Evolutionary conservation across 2,329 filamentous ascomycete genomes (phyloP), one percentile per base, ranked within the genome.

Genomic region (Penicillium sp.): DNA sequence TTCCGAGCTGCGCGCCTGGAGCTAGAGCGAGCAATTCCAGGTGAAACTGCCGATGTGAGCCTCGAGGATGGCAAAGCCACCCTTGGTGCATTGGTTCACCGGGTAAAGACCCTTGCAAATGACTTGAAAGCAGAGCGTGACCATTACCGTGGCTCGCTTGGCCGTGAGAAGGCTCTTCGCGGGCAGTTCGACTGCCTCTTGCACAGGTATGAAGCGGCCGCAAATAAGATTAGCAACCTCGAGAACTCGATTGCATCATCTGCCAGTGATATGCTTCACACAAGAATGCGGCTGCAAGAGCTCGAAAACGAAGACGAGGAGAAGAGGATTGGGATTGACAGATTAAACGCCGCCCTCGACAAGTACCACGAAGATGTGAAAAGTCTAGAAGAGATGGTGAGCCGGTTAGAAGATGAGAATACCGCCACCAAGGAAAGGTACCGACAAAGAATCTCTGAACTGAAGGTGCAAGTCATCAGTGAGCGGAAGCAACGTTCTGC

Each of bases 351-450:
- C 33, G 77, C 79, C 11, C 70, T 82, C 10, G 71, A 75, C 40
- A 78, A 75, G 50, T 82, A 82, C 60, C 75, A 74, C 27, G 61
- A 71, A 24, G 80, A 82, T 55, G 71, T 79, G 39, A 76, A 73
- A 55, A 69, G 71, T 22, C 69, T 81, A 2, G 79, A 82, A 64
- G 58, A 66, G 9, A 69, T 82, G 11, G 74, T 82, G 50, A 72
- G 67, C 13, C 66, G 70, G 35, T 64, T 80, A 22, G 80, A 82
- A 59, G 66, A 70, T 9, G 74, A 80, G 35, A 75, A 76, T 36
- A 54, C 65, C 2, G 61, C 63, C 14, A 69, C 63, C 10, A 68
- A 70, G 18, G 65, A 69, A 5, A 60, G 68, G 16, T 71, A 76
- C 39, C 60, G 58, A 5, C 64, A 70, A 27, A 66, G 71, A 49